Base-by-base conservation (phyloP, 2,329 filamentous ascomycete species). In the Xylaria sp. region DNA sequence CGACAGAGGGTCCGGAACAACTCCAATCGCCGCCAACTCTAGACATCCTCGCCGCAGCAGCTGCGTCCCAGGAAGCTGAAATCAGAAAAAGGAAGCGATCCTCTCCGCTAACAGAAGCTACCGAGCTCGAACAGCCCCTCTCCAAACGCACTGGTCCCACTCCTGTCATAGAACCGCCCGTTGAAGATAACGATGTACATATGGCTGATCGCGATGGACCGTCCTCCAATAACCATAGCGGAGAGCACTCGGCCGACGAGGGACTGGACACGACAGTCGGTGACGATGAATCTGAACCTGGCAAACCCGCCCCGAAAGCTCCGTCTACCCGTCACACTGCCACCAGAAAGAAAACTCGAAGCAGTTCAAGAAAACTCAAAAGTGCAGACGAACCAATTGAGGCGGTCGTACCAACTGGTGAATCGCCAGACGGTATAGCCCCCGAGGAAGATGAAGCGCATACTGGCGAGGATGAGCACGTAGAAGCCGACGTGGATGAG, bases 401-500 rank as follows among this genome's bases (percentile, higher is more conserved):
- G 34, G 49, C 42, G 7, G 63, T 64, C 44, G 63, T 60, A 55
- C 68, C 55, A 47, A 62, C 64, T 4, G 73, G 72, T n/a, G 70
- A 68, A 13, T 73, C 73, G 35, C 66, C 67, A 42, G 73, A 72
- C 54, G 71, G 66, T 16, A 73, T 74, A 13, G 66, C 55, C 9
- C 63, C 65, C 10, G 74, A 76, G 19, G 78, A 77, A 49, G 78
- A 80, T 54, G 70, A 72, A 19, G 74, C 80, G 18, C 72, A 73
- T 23, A 78, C 77, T 34, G 82, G 80, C 52, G 86, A 81, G 34
- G 82, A 85, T 44, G 81, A 83, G 19, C 76, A 76, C 46, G 76
- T 71, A 52, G 82, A 85, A 58, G 76, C 77, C 65, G 83, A 86
- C 66, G 76, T 78, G 58, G 82, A 85, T 63, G 84, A 85, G 62